These are phyloP conservation scores for Coelastrella sp. DNA, from an alignment of 139 green algal genomes.

Conservation along the genomic window DNA sequence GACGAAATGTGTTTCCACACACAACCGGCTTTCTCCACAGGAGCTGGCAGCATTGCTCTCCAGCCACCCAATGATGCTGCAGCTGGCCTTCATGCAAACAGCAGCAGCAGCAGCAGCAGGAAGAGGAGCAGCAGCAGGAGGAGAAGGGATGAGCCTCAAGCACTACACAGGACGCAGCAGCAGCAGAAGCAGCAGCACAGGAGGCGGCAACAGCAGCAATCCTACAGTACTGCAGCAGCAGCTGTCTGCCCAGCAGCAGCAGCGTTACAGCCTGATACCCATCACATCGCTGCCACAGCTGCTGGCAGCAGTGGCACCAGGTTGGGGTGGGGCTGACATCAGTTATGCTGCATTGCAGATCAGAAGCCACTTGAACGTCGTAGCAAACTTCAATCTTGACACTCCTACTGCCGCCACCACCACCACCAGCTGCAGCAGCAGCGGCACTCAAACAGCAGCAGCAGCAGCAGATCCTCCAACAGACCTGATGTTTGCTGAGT, in stretches of 20 bases:
- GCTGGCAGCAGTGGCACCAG: conserved; percentile 17
- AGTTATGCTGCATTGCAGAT: conserved; percentile 35
- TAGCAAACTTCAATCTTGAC: conserved; percentile 11
- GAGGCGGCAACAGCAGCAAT: neutral
- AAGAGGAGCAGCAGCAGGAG: neutral
- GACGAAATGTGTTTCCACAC: neutral
- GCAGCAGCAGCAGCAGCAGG: conserved; percentile 7
- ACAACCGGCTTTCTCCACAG: neutral
- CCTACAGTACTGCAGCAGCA: neutral
- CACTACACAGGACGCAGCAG: neutral
- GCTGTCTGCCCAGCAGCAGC: neutral
- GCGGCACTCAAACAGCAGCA: neutral
- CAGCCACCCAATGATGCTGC: neutral
- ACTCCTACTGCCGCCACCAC: neutral
- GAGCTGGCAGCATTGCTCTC: neutral
- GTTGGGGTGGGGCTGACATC: conserved; percentile 26
- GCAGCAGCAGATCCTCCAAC: neutral
- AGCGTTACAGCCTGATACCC: conserved; percentile 25
- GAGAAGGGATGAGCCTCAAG: neutral
- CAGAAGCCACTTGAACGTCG: conserved; percentile 23
- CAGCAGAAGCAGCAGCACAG: neutral
- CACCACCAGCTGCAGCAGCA: neutral
- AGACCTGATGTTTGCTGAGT: conserved; percentile 37
- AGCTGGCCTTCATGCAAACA: conserved; percentile 16
- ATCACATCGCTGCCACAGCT: conserved; percentile 13